Evolutionary conservation across 106 monocot genomes (phyloP), one percentile per base, ranked within the genome.

Genomic region (Allium cepa): DNA sequence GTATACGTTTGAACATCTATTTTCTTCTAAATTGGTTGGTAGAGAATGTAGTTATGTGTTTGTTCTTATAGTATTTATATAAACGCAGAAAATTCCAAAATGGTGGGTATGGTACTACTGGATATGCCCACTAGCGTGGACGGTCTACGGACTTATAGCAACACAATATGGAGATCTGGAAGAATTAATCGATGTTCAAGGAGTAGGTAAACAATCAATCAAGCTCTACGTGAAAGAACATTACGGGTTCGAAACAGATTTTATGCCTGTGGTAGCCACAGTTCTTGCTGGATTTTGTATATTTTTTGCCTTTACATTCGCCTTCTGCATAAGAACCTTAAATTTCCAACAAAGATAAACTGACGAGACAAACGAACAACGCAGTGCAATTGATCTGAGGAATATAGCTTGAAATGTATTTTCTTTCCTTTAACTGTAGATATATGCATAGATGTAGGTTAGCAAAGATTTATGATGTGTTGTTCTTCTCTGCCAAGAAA

Each of bases 61-160:
- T 63, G 36, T 48, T 22, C 9, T 11, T 48, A 55, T 69, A 36
- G 36, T 1, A 36, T 36, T 36, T 36, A 36, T 36, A 36, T 36
- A 36, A 36, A 36, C 36, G 55, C 95, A 96, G 95, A 96, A 63
- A 81, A 91, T 96, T 56, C 95, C 95, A 7, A 74, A 73, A 26
- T 88, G 95, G 91, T 91, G 95, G 95, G 66, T 85, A 27, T 96
- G 95, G 95, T 96, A 96, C 83, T 91, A 91, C 63, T 96, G 95
- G 95, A 86, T 91, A 27, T 91, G 91, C 76, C 95, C 91, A 14
- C 57, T 96, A 56, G 80, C 91, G 11, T 96, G 95, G 95, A 96
- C 95, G 0, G 88, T 96, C 0, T 91, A 91, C 36, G 95, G 94
- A 2, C 72, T 96, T 4, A 91, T 91, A 47, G 60, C 70, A 56